These are phyloP conservation scores for Diaporthe amygdali DNA, from an alignment of 2,329 filamentous ascomycete genomes.

Conservation along the genomic window DNA sequence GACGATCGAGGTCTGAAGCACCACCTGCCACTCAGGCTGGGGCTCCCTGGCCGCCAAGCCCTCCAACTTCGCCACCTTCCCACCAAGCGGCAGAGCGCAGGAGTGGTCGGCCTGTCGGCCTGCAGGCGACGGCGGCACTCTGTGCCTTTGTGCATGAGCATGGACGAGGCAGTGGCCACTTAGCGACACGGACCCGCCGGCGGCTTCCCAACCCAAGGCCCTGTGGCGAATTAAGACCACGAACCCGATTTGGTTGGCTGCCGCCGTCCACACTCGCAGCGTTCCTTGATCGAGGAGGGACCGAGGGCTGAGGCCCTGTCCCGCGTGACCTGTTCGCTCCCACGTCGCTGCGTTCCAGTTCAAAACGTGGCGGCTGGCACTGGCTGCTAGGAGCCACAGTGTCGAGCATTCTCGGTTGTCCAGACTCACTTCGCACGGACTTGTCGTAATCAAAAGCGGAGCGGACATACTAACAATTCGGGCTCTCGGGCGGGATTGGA, in stretches of 20 bases:
- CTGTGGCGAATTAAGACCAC: constrained; percentile 19
- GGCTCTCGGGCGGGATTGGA: constrained; percentile 7
- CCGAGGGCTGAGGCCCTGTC: background rate
- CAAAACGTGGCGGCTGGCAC: constrained; percentile 25
- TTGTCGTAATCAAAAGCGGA: background rate
- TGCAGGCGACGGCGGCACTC: constrained; percentile 11
- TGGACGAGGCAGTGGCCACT: constrained; percentile 9
- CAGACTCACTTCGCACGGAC: constrained; percentile 16
- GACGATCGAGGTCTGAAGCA: constrained; percentile 11
- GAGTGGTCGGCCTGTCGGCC: constrained; percentile 15
- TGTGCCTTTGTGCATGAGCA: constrained; percentile 16
- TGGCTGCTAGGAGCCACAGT: constrained; percentile 4
- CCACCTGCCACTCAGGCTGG: constrained; percentile 21
- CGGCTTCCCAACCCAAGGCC: constrained; percentile 4
- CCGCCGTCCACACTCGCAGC: background rate
- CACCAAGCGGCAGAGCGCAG: constrained; percentile 17
- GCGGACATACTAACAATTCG: background rate
- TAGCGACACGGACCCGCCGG: constrained; percentile 21
- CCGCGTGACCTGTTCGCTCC: constrained; percentile 21
- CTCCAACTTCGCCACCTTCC: constrained; percentile 24
- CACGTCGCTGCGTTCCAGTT: constrained; percentile 5
- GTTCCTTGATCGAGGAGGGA: background rate
- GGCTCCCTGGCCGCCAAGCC: constrained; percentile 18
- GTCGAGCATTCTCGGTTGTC: background rate
- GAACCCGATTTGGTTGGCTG: constrained; percentile 13